These are phyloP conservation scores for Acarospora socialis DNA, from an alignment of 2,329 filamentous ascomycete species.

Conservation along the genomic window DNA sequence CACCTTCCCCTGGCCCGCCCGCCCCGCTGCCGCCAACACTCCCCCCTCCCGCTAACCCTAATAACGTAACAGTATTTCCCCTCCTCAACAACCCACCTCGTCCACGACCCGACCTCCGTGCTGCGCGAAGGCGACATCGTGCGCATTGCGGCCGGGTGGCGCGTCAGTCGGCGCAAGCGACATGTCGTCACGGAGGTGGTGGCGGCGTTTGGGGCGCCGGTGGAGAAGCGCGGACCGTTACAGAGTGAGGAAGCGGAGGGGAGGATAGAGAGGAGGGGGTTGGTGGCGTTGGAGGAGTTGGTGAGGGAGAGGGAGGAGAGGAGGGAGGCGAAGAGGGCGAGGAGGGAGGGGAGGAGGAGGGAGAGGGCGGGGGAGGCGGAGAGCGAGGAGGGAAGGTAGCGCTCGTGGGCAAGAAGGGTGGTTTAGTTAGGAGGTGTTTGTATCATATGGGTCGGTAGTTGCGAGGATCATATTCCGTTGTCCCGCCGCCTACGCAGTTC, in stretches of 20 bases:
- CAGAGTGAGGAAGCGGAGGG: conserved; percentile 49
- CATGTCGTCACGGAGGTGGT: conserved; percentile 65
- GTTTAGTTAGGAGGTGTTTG: too few species aligned
- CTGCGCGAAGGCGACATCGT: conserved; percentile 63
- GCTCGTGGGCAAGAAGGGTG: neutral
- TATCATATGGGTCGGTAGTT: too few species aligned
- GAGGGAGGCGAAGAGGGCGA: conserved; percentile 4
- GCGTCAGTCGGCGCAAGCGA: conserved; percentile 50
- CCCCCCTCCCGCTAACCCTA: neutral
- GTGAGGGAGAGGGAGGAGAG: conserved; percentile 16
- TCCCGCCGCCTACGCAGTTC: too few species aligned
- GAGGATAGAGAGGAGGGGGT: conserved; percentile 39
- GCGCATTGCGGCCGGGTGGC: conserved; percentile 51
- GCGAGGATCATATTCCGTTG: too few species aligned
- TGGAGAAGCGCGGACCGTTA: conserved; percentile 50
- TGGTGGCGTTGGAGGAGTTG: conserved; percentile 18
- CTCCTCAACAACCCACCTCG: conserved; percentile 49
- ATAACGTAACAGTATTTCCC: conserved; percentile 59
- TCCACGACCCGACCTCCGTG: conserved; percentile 65
- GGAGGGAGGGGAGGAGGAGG: neutral
- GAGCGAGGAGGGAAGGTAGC: neutral
- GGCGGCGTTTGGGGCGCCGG: conserved; percentile 51
- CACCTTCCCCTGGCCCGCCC: too few species aligned
- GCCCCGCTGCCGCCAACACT: too few species aligned
- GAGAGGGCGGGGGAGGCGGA: neutral